Conservation (phyloP, 1,284 basidiomycete genomes). For the Trichosporon ovoides region DNA sequence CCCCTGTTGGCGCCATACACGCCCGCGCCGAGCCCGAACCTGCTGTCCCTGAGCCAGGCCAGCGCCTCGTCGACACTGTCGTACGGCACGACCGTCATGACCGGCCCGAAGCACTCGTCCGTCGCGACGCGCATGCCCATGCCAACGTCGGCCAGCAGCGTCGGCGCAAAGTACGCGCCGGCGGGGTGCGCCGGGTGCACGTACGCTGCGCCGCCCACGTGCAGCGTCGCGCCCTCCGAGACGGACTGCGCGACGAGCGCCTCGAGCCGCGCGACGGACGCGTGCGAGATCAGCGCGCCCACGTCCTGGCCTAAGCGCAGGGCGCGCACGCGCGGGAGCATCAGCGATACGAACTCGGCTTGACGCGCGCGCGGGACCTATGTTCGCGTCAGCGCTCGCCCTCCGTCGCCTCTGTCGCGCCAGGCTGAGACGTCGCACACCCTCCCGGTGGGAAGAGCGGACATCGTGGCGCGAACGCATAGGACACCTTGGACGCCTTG, state of each 20-base stretch:
- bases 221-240: slow-evolving; percentile 58
- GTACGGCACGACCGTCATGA: slow-evolving; percentile 78
- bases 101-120: slow-evolving; percentile 83
- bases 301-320: slow-evolving; percentile 58
- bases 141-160: slow-evolving; percentile 77
- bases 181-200: slow-evolving; percentile 61
- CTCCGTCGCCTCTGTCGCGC: no score
- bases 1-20: slow-evolving; percentile 82
- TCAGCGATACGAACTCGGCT: slow-evolving; percentile 62
- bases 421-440: no score
- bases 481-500: no score
- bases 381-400: slow-evolving; percentile 47
- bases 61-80: slow-evolving; percentile 75
- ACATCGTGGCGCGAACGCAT: no score
- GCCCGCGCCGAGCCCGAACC: slow-evolving; percentile 87
- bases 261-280: slow-evolving; percentile 63
- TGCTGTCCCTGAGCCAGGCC: slow-evolving; percentile 74
- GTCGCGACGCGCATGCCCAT: slow-evolving; percentile 68
- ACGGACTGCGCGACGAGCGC: slow-evolving; percentile 65
- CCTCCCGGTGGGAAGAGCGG: no score
- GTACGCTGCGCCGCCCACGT: slow-evolving; percentile 62
- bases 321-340: slow-evolving; percentile 60
- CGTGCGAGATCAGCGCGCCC: slow-evolving; percentile 52
- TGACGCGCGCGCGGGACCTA: slow-evolving; percentile 13
- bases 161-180: slow-evolving; percentile 79